Conservation (phyloP, 768 basidiomycete genomes). For the Kwoniella sp. region DNA sequence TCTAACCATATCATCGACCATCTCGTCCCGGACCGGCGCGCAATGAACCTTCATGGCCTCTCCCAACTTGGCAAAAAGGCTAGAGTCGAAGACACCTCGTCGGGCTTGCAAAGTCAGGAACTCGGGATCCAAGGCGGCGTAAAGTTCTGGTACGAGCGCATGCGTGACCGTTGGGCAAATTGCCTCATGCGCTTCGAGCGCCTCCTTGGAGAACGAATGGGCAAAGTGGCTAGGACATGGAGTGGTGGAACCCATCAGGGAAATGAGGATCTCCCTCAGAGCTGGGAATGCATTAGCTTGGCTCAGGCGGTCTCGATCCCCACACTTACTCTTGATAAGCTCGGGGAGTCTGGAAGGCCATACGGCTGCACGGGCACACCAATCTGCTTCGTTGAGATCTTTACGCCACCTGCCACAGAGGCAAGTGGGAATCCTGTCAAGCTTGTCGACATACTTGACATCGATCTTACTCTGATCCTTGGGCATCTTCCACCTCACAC, state of each 20-base stretch:
- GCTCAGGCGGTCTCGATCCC: neutral
- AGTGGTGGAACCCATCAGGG: slow-evolving; percentile 73
- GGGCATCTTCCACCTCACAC: slow-evolving; percentile 42
- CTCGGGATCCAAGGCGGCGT: slow-evolving; percentile 72
- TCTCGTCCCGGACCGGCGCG: slow-evolving; percentile 83
- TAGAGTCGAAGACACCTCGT: slow-evolving; percentile 71
- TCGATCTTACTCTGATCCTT: neutral
- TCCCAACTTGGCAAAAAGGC: slow-evolving; percentile 73
- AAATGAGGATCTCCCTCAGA: slow-evolving; percentile 72
- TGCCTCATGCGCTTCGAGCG: slow-evolving; percentile 33
- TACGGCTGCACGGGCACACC: slow-evolving; percentile 21
- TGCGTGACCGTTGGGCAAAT: slow-evolving; percentile 61
- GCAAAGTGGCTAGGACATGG: slow-evolving; percentile 37
- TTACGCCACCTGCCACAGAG: slow-evolving; percentile 36
- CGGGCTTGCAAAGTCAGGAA: slow-evolving; percentile 77
- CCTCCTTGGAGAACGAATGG: slow-evolving; percentile 36
- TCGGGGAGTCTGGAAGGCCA: slow-evolving; percentile 36
- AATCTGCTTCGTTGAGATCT: slow-evolving; percentile 25
- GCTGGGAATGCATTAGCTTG: slow-evolving; percentile 51
- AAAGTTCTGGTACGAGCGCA: slow-evolving; percentile 62
- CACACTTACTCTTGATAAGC: slow-evolving; percentile 37
- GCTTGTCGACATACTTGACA: neutral
- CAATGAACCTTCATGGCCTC: slow-evolving; percentile 81
- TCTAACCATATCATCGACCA: slow-evolving; percentile 76
- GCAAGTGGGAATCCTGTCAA: slow-evolving; percentile 20